These are phyloP conservation scores for Asterella californica DNA, from an alignment of 225 moss, liverwort and hornwort genomes.

Conservation along the genomic window DNA sequence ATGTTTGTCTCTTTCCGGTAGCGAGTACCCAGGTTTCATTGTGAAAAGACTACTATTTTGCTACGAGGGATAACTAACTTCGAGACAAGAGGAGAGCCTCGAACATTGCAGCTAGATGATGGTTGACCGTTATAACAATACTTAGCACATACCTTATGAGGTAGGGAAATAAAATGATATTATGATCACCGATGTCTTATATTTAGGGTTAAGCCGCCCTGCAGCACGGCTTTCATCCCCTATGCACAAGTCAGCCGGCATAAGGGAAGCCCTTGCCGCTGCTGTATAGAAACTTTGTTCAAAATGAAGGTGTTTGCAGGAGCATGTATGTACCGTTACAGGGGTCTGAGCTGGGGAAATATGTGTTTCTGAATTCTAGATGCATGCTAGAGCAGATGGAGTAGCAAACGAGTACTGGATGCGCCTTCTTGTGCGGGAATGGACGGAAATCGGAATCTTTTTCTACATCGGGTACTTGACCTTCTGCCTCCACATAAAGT, in stretches of 20 bases:
- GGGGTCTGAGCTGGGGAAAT: too few species aligned
- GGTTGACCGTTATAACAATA: too few species aligned
- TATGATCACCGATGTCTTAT: too few species aligned
- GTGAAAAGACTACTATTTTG: too few species aligned
- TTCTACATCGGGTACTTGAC: conserved; percentile 69
- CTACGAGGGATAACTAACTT: not conserved
- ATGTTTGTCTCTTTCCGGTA: too few species aligned
- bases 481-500: not conserved
- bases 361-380: conserved; percentile 34
- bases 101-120: not conserved
- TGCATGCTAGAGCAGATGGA: conserved; percentile 70
- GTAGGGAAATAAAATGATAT: too few species aligned
- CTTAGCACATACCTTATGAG: too few species aligned
- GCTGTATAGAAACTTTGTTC: not conserved
- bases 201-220: too few species aligned
- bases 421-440: conserved; percentile 71
- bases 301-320: not conserved
- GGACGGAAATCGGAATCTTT: conserved; percentile 65
- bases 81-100: not conserved
- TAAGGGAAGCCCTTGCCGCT: not conserved
- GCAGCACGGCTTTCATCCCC: too few species aligned
- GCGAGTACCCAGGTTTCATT: too few species aligned
- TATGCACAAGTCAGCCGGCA: too few species aligned
- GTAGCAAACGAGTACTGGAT: conserved; percentile 79
- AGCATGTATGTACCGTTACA: not conserved